Evolutionary conservation across 495 filamentous ascomycete genomes (phyloP), one percentile per base, ranked within the genome.

Genomic region (Xylaria palmicola): DNA sequence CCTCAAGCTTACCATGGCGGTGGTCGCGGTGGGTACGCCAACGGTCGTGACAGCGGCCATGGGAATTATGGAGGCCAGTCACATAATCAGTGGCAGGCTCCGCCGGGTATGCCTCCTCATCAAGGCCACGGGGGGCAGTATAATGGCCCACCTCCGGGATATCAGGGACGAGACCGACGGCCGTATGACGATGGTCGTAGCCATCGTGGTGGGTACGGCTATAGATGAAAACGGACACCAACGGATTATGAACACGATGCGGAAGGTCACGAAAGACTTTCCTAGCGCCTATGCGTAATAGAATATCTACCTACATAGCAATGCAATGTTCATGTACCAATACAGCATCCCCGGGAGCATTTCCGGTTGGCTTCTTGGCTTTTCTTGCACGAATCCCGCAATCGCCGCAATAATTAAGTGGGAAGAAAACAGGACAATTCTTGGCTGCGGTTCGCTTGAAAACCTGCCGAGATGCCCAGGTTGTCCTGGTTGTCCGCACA

Each of bases 1-100:
- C 78, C 78, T n/a, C 73, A 74, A 6, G 61, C 65, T 12, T 65
- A 69, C 48, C 60, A 65, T 22, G 66, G 66, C 3, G 62, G 66
- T 47, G 59, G 64, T 27, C 65, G 68, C 15, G 71, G 71, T 41
- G 66, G 65, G 24, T 68, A 72, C 37, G 65, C 65, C 19, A 71
- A 62, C 51, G 64, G 67, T 22, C 68, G 72, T 63, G 65, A 62
- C 26, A 62, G 64, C 32, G 59, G 69, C 24, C 26, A 65, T 19
- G 65, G 69, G 8, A 60, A 64, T 29, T 57, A 54, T 36, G 67
- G 69, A 10, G 65, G 67, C 47, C 65, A 65, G 34, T 59, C 58
- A 22, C 52, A 64, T 39, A 49, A 53, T 29, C 62, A 62, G 52
- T 41, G 66, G 55, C 63, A 62, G 4, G 56, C 49, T 9, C 68